Evolutionary conservation across 176 grass and related monocot genomes (phyloP), one percentile per base, ranked within the genome.

Genomic region (Eleusine coracana): DNA sequence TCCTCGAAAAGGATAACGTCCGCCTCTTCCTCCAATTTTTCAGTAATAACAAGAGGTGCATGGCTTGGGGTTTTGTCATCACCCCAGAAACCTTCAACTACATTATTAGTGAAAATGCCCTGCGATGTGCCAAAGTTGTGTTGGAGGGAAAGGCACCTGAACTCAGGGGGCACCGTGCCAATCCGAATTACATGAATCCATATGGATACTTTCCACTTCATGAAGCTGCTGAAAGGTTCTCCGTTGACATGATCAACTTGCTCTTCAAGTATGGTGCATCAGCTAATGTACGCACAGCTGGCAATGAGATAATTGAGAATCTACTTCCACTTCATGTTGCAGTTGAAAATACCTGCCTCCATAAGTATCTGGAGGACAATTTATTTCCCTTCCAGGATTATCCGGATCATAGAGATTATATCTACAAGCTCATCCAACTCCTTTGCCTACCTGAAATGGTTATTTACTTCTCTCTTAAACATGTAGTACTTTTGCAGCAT

Each of bases 391-490:
- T 5, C 15, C 6, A 74, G 15, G 17, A 51, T 34, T 6, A 11
- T 18, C 28, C 9, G 25, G 31, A 34, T 34, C 31, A 34, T 34
- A 34, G 31, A 34, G 71, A 36, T 36, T 74, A 61, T 34, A 74
- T 66, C 70, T 66, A 74, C 81, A 74, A 52, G 20, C 71, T 66
- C 21, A 74, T 74, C 59, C 58, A 65, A 51, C 59, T 83, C 6
- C 21, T 74, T 21, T 83, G 81, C 44, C 60, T 66, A 64, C 70
- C 58, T 52, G 81, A 83, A 6, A 83, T 83, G 70, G 80, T 73
- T 64, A 64, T 55, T 73, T 18, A 63, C 68, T 82, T 49, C 5
- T 13, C 41, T 82, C 52, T 68, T 18, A 10, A 14, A n/a, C 14
- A 11, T 51, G 27, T 54, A 67, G 21, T 61, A 68, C 31, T 56